Evolutionary conservation across 495 filamentous ascomycete genomes (phyloP).

Genomic region (Neurospora sp.): DNA sequence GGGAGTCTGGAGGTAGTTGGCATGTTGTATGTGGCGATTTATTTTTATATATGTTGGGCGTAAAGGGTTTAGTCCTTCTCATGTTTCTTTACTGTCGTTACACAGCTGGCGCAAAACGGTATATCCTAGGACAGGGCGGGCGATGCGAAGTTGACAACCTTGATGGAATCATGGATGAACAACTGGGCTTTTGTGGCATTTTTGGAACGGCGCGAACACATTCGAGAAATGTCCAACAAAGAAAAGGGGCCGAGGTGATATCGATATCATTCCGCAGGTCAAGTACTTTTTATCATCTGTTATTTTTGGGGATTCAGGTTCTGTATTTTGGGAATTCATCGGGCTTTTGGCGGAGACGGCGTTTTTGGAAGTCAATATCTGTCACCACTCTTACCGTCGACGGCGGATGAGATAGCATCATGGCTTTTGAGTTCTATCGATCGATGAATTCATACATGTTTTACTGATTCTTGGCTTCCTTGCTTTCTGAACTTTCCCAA

Average conservation of each 20-base stretch:
- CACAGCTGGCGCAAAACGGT: not conserved
- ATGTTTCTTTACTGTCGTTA: not conserved
- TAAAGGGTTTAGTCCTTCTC: not conserved
- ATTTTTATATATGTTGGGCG: not conserved
- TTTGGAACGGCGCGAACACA: not conserved
- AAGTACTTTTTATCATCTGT: not conserved
- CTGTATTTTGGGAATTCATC: not conserved
- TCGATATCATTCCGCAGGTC: not conserved
- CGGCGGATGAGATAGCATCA: not conserved
- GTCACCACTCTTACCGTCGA: not conserved
- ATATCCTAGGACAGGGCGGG: not conserved
- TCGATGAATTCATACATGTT: not conserved
- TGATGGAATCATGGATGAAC: not conserved
- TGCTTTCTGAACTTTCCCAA: not conserved
- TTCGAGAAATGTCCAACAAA: not conserved
- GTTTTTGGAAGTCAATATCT: not conserved
- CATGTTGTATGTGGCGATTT: not conserved
- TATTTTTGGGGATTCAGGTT: not conserved
- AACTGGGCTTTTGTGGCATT: not conserved
- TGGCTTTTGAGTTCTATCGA: not conserved
- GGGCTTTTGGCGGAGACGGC: not conserved
- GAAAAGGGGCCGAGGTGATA: not conserved
- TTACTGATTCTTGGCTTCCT: not conserved
- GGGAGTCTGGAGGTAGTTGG: not conserved
- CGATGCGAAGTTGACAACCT: not conserved